Evolutionary conservation across 805 yeast genomes (phyloP).

Genomic region (Metschnikowia kofuensis): DNA sequence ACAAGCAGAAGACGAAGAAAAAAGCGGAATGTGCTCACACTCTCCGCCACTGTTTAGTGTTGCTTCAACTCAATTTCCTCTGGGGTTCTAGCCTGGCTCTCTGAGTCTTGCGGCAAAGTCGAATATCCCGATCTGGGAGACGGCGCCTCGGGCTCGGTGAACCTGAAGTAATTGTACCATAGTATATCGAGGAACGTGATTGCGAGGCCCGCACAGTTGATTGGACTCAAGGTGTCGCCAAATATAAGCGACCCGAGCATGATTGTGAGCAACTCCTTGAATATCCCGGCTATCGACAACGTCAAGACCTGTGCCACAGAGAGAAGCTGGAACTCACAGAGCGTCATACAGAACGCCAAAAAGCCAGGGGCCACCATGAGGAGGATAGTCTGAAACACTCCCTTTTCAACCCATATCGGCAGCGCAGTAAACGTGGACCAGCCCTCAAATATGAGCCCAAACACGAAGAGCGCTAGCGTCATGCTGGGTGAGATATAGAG

Average conservation of each 20-base stretch:
- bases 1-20: too few relatives aligned
- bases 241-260: slow-evolving; percentile 64
- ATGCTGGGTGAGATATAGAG: slow-evolving; percentile 82
- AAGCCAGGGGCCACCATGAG: slow-evolving; percentile 78
- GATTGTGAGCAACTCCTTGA: slow-evolving; percentile 87
- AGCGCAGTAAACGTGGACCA: slow-evolving; percentile 49
- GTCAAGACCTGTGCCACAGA: slow-evolving; percentile 83
- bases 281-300: slow-evolving; percentile 84
- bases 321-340: slow-evolving; percentile 80
- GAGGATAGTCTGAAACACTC: slow-evolving; percentile 51
- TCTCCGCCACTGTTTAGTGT: slow-evolving; percentile 1
- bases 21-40: too few relatives aligned
- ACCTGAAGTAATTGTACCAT: slow-evolving; percentile 76
- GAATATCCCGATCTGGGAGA: slow-evolving; percentile 9
- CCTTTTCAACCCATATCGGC: slow-evolving; percentile 63
- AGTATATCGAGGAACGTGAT: slow-evolving; percentile 75
- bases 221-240: slow-evolving; percentile 63
- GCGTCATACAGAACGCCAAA: slow-evolving; percentile 84
- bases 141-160: slow-evolving; percentile 20
- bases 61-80: slow-evolving; percentile 16
- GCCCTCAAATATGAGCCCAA: slow-evolving; percentile 73
- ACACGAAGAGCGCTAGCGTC: slow-evolving; percentile 56
- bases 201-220: slow-evolving; percentile 71
- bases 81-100: slow-evolving; percentile 6
- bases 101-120: slow-evolving; percentile 9